phyloP scores from a whole-genome alignment of 192 early-diverging fungal genomes.

The Backusella tarrabulga region DNA sequence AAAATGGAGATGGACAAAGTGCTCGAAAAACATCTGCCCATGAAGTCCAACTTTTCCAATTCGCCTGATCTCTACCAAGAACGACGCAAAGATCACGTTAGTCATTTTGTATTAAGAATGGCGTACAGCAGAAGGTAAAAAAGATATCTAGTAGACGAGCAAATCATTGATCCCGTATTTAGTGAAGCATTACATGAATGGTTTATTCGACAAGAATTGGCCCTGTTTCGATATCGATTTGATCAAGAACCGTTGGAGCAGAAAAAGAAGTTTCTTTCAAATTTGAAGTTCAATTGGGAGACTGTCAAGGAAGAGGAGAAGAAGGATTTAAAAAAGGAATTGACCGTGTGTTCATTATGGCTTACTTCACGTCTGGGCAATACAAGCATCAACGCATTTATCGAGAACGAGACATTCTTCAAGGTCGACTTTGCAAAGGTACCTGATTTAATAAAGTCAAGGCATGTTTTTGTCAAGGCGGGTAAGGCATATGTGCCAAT shows the following conservation, averaged over 20 bases:
- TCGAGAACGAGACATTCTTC: constrained; percentile 44
- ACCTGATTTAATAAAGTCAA: constrained; percentile 54
- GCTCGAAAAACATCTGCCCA: constrained; percentile 60
- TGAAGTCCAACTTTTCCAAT: constrained; percentile 51
- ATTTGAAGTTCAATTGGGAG: constrained; percentile 48
- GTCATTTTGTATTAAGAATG: constrained; percentile 79
- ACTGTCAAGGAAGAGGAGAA: constrained; percentile 38
- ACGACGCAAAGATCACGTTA: constrained; percentile 77
- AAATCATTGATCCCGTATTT: background rate
- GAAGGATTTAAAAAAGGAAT: constrained; percentile 14
- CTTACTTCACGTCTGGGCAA: background rate
- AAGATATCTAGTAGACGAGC: background rate
- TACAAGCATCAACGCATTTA: background rate
- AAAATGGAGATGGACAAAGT: constrained; percentile 50
- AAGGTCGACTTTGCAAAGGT: constrained; percentile 74
- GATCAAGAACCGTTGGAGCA: constrained; percentile 39
- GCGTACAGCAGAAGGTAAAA: constrained; percentile 63
- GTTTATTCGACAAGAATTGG: constrained; percentile 72
- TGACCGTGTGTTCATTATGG: constrained; percentile 15
- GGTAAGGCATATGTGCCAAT: constrained; percentile 77
- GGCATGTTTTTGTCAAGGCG: constrained; percentile 58
- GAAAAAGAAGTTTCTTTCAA: constrained; percentile 55
- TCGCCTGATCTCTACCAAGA: constrained; percentile 51
- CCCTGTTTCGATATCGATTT: constrained; percentile 59
- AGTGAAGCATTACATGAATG: constrained; percentile 72